phyloP scores from a whole-genome alignment of 371 early-diverging fungal genomes.

The Mucor velutinosus region DNA sequence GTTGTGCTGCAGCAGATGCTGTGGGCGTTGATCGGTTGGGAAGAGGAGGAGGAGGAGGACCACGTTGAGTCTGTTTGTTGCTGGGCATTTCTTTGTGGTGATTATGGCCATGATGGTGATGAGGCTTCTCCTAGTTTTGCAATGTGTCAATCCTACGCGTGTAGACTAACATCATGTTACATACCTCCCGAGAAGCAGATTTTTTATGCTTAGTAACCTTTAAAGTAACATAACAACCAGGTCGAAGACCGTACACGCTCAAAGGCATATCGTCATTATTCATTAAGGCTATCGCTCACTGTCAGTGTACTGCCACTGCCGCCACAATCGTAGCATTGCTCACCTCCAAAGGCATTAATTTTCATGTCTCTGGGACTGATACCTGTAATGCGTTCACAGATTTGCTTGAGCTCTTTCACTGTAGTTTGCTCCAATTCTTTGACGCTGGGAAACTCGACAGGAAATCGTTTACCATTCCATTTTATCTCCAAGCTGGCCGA shows the following conservation, averaged over 20 bases:
- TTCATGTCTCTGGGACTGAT: constrained; percentile 23
- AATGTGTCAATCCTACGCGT: not conserved
- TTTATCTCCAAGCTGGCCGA: constrained; percentile 23
- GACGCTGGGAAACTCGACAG: constrained; percentile 24
- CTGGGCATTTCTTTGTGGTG: not conserved
- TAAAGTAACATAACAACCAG: constrained; percentile 13
- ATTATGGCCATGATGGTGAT: not conserved
- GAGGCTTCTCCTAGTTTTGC: not conserved
- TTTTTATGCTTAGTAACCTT: constrained; percentile 7
- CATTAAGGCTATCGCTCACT: constrained; percentile 9
- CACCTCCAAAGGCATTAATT: constrained; percentile 47
- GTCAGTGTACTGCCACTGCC: not conserved
- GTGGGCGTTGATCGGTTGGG: not conserved
- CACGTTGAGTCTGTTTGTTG: not conserved
- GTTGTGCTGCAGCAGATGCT: not conserved
- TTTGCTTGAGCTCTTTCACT: constrained; percentile 33
- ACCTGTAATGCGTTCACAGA: constrained; percentile 33
- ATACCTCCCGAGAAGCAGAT: constrained; percentile 2
- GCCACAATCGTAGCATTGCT: not conserved
- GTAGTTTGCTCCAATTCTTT: constrained; percentile 27
- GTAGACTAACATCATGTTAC: not conserved
- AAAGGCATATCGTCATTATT: constrained; percentile 17
- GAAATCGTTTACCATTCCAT: constrained; percentile 34
- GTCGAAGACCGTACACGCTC: constrained; percentile 15
- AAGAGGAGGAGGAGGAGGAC: not conserved